Evolutionary conservation across 371 early-diverging fungal genomes (phyloP).

Genomic region (Rhizopus delemar): DNA sequence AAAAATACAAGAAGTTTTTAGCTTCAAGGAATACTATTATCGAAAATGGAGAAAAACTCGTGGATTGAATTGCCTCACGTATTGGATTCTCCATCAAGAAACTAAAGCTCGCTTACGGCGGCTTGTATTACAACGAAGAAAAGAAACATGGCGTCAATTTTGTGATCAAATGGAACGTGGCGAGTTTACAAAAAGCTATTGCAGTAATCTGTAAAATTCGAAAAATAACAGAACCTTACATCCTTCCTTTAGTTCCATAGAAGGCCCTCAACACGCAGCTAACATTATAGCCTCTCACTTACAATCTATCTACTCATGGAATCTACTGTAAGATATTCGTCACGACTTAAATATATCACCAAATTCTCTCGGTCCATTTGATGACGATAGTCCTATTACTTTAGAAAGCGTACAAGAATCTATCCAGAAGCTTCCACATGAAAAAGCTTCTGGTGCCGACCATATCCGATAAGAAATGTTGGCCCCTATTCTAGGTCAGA

Average conservation of each 20-base stretch:
- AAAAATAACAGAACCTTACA: no score
- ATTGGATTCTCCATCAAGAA: no score
- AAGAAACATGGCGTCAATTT: no score
- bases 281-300: neutral
- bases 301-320: neutral
- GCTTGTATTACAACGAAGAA: no score
- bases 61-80: no score
- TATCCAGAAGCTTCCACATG: conserved; percentile 1
- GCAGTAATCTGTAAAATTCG: no score
- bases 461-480: conserved; percentile 32
- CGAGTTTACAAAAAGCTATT: no score
- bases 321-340: neutral
- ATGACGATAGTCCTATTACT: neutral
- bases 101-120: no score
- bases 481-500: neutral
- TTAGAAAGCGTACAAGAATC: conserved; percentile 1
- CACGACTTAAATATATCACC: neutral
- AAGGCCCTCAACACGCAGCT: conserved; percentile 3
- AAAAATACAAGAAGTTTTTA: no score
- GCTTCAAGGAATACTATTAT: no score
- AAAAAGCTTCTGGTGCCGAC: conserved; percentile 30
- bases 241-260: neutral
- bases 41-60: no score
- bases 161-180: no score
- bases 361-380: neutral